These are phyloP conservation scores for Tephrocybe sp. DNA, from an alignment of 768 basidiomycete species.

Conservation along the genomic window DNA sequence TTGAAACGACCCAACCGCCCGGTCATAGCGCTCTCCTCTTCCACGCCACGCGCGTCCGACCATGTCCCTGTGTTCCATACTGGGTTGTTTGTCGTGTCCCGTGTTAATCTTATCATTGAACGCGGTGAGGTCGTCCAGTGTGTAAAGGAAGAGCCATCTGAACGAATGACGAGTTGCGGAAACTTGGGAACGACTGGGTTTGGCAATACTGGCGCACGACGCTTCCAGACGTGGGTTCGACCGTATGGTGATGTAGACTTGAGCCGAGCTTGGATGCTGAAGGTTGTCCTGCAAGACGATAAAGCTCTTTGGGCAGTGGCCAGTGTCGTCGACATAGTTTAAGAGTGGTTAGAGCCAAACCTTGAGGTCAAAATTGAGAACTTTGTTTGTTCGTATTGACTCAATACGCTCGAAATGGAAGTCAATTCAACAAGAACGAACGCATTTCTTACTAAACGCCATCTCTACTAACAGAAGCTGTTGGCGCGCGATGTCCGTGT, in stretches of 20 bases:
- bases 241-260: constrained; percentile 81
- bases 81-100: constrained; percentile 89
- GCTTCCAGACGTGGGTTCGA: constrained; percentile 80
- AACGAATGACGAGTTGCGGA: constrained; percentile 80
- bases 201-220: constrained; percentile 65
- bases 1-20: constrained; percentile 84
- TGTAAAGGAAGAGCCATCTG: constrained; percentile 86
- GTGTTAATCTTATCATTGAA: constrained; percentile 49
- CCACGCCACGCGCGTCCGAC: constrained; percentile 49
- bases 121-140: constrained; percentile 90
- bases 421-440: too few relatives aligned
- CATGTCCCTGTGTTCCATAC: constrained; percentile 74
- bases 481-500: constrained; percentile 52
- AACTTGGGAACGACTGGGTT: constrained; percentile 85
- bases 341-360: too few relatives aligned
- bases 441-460: too few relatives aligned
- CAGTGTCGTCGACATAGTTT: too few relatives aligned
- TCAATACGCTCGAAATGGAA: too few relatives aligned
- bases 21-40: constrained; percentile 69
- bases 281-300: not conserved
- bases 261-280: constrained; percentile 25
- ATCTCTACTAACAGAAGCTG: too few relatives aligned
- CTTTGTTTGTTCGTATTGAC: too few relatives aligned
- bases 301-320: too few relatives aligned
- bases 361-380: too few relatives aligned